Evolutionary conservation across 805 yeast genomes (phyloP).

Genomic region (Clavispora fructus): DNA sequence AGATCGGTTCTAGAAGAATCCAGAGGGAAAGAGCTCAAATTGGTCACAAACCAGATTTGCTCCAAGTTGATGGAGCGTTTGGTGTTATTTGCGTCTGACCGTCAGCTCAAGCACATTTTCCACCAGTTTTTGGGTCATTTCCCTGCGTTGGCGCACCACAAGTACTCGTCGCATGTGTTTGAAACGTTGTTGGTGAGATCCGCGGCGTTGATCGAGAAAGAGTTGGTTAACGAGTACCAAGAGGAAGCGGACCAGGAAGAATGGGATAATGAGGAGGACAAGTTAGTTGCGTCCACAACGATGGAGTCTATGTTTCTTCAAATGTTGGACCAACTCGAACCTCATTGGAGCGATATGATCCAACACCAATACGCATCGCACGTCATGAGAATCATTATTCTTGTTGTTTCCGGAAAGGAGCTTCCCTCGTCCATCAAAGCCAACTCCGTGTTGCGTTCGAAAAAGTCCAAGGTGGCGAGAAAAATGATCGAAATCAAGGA

Average conservation of each 20-base stretch:
- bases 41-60: slow-evolving; percentile 91
- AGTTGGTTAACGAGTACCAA: slow-evolving; percentile 38
- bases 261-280: slow-evolving; percentile 22
- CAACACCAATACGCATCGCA: slow-evolving; percentile 84
- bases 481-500: slow-evolving; percentile 88
- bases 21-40: slow-evolving; percentile 81
- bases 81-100: slow-evolving; percentile 58
- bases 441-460: slow-evolving; percentile 73
- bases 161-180: slow-evolving; percentile 88
- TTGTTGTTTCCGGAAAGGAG: slow-evolving; percentile 71
- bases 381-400: slow-evolving; percentile 65
- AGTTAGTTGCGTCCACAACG: slow-evolving; percentile 37
- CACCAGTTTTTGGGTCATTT: slow-evolving; percentile 69
- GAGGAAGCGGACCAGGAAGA: slow-evolving; percentile 34
- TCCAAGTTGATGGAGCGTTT: slow-evolving; percentile 88
- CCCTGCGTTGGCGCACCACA: slow-evolving; percentile 73
- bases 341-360: slow-evolving; percentile 55
- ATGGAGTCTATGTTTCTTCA: slow-evolving; percentile 63
- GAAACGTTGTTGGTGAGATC: slow-evolving; percentile 77
- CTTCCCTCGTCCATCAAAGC: slow-evolving; percentile 67
- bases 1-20: slow-evolving; percentile 79
- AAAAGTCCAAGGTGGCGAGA: slow-evolving; percentile 81
- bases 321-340: slow-evolving; percentile 63
- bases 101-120: slow-evolving; percentile 62
- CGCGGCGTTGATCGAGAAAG: slow-evolving; percentile 73